Evolutionary conservation across 1,284 basidiomycete genomes (phyloP), one percentile per base, ranked within the genome.

Genomic region (Fomitopsis palustris): DNA sequence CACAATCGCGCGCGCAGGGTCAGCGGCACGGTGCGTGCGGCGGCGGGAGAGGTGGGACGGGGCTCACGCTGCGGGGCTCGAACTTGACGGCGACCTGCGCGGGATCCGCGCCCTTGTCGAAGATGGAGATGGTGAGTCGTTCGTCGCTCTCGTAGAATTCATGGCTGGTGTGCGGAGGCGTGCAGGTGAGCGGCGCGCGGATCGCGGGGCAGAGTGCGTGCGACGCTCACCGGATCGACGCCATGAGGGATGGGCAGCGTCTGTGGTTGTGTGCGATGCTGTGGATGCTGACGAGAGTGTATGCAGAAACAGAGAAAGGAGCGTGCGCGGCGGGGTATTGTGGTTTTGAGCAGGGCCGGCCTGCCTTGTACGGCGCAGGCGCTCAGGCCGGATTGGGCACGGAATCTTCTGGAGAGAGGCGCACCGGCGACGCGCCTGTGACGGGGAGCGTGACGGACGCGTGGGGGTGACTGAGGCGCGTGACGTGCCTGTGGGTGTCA

Each of bases 141-240:
- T 90, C 85, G 61, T 93, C 88, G 2, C 87, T 89, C 74, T 95
- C 93, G 74, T 95, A 95, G 74, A 90, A 95, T 72, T 94, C 92
- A 76, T 95, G 85, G 72, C 93, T 94, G 62, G 19, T n/a, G 57
- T 31, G 38, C 19, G 27, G 53, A 16, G 25, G 29, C 25, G 37
- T 38, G 42, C 35, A 45, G 55, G 21, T 57, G 52, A 39, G 29
- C 51, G 21, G 45, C n/a, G 35, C 9, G 45, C 21, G 45, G 45
- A 47, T 47, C 45, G 45, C 16, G 25, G 45, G 45, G 45, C 4
- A 45, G 23, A 31, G 19, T 19, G 29, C 25, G 21, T 21, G 33
- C 10, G 31, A 45, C 9, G 38, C 57, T 29, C 19, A 59, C 57
- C 57, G 54, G 35, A 55, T 54, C 31, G 53, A 27, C 19, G 57